Evolutionary conservation across 352 stramenopile species (phyloP), one percentile per base, ranked within the genome.

Genomic region (Pythium folliculosum): DNA sequence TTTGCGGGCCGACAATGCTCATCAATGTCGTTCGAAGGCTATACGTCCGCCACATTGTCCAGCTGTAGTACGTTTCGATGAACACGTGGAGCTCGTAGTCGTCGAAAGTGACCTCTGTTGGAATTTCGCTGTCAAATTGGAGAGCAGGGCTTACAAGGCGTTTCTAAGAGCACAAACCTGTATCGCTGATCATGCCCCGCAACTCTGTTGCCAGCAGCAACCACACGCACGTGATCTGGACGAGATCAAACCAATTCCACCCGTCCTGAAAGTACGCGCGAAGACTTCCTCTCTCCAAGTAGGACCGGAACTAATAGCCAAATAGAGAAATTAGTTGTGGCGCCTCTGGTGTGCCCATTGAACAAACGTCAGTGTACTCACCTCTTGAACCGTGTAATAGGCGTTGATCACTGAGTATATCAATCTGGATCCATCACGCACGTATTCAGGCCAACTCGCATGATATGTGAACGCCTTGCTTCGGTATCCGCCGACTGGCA

Each of bases 171-270:
- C 37, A 61, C 27, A 7, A 62, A 86, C 78, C 55, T 58, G 71
- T 67, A 47, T 73, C 60, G 37, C 35, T 59, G 45, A 84, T 47
- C 25, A 87, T 73, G 23, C 81, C 73, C 17, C 77, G 53, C 19
- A 89, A 37, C 25, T 94, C 86, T 1, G 78, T 82, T 7, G 73
- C 59, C 19, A 90, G 55, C 5, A 92, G 63, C 27, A 91, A 60
- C 86, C 86, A 92, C 4, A 94, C 80, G 47, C 82, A 91, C 14
- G 62, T 43, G 63, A 94, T 91, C 48, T 90, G 86, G 3, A 94
- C 54, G 19, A 90, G 57, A 50, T 94, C 83, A 48, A 92, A 94
- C 70, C 76, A 88, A 53, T 90, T 94, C 86, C 86, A 94, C 13
- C 81, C 81, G 49, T 94, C 82, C 44, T 77, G 69, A 7, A 92